Evolutionary conservation across 495 filamentous ascomycete genomes (phyloP), one percentile per base, ranked within the genome.

Genomic region (Hypoxylon fuscum): DNA sequence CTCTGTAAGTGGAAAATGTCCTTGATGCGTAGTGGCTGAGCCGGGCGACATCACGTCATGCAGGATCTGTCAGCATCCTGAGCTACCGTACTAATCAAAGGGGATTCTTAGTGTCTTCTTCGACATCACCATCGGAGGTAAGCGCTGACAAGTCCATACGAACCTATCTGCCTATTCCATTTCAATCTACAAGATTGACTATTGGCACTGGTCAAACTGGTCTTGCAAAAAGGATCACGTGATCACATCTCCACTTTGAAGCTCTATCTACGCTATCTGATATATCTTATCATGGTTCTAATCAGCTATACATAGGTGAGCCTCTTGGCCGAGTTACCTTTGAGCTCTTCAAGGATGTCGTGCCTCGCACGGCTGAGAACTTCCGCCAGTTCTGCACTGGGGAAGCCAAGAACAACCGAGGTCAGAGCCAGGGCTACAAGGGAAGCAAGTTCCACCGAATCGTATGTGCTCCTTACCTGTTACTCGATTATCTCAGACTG

Each of bases 381-480:
- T 97, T 98, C 74, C 90, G 94, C 11, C 91, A 96, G 71, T 96
- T 96, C 77, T 98, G 96, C 76, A 98, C 93, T 0, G 96, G 95
- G 57, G 95, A 98, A 77, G 88, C 81, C 44, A 97, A 93, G 78
- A 90, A 90, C 68, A 68, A 81, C 40, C 83, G 87, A 25, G 92
- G 93, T n/a, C 80, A 86, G 50, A 91, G 92, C 5, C 87, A 95
- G 67, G 95, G 95, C 25, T 98, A 96, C 77, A 98, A 97, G 72
- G 90, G 91, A 21, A 86, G 85, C 79, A 96, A 93, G 68, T 97
- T 98, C 67, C 95, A 98, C 73, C 87, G 96, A 57, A 89, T 98
- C 52, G 93, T 96, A 81, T 59, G 91, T 85, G 35, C 40, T 48
- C 43, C 12, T 21, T 31, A 40, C n/a, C 22, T n/a, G 10, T 25